A percentile compares a stretch with the other conserved stretches of the same genome.
Evolutionary conservation across 2,329 filamentous ascomycete species (phyloP).

Genomic region (Cladosporium sp.): DNA sequence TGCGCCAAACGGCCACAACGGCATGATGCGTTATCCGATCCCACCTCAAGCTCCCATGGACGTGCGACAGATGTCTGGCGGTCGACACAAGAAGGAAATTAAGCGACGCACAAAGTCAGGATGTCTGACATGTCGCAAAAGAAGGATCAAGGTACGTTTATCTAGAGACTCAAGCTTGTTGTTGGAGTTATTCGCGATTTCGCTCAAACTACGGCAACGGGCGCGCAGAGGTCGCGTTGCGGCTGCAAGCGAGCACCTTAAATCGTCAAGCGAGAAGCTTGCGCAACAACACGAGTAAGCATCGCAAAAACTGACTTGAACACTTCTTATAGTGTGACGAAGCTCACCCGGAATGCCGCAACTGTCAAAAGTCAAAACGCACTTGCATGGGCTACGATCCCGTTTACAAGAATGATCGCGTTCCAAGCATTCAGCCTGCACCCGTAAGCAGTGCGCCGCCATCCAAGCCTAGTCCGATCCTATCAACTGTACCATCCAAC

Average conservation of each 20-base stretch:
- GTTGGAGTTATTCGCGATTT: not conserved
- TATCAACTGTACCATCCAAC: conserved; percentile 12
- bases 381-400: conserved; percentile 86
- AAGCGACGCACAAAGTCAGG: conserved; percentile 64
- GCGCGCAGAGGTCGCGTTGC: conserved; percentile 19
- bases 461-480: conserved; percentile 2
- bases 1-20: conserved; percentile 29
- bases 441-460: conserved; percentile 39
- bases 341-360: conserved; percentile 86
- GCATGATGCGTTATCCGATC: conserved; percentile 57
- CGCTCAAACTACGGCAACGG: not conserved
- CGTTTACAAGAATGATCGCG: conserved; percentile 67
- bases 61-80: conserved; percentile 58
- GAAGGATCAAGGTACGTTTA: conserved; percentile 69
- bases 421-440: conserved; percentile 70
- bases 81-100: conserved; percentile 71
- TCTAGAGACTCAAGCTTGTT: not conserved
- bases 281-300: conserved; percentile 8
- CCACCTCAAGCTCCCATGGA: conserved; percentile 50
- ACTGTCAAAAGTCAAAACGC: conserved; percentile 85
- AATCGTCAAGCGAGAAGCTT: conserved; percentile 22
- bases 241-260: conserved; percentile 22
- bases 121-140: conserved; percentile 60
- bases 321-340: conserved; percentile 80
- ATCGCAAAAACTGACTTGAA: conserved; percentile 5